Evolutionary conservation across 768 basidiomycete genomes (phyloP).

Genomic region (Flagelloscypha sp.): DNA sequence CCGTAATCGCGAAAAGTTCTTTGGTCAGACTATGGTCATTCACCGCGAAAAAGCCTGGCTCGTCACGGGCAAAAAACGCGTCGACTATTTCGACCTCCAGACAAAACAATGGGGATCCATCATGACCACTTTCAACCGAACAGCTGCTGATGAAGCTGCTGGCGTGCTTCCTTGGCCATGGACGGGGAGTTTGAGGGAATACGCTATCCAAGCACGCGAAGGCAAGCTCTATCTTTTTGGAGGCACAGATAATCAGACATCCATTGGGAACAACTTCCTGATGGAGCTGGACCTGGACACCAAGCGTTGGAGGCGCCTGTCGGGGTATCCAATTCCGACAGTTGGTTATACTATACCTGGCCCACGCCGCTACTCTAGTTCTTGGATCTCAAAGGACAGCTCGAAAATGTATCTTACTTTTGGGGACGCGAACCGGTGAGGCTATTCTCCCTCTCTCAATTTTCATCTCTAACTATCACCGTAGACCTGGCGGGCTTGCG

Average conservation of each 20-base stretch:
- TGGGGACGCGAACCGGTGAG: conserved; percentile 28
- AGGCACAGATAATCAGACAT: conserved; percentile 20
- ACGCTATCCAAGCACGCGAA: conserved; percentile 18
- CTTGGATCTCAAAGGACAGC: conserved; percentile 24
- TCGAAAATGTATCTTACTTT: conserved; percentile 25
- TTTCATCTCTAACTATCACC: too few relatives aligned
- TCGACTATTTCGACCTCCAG: conserved; percentile 30
- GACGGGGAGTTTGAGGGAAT: conserved; percentile 8
- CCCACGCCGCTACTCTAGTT: conserved; percentile 23
- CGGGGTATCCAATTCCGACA: too few relatives aligned
- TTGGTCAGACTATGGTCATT: conserved; percentile 18
- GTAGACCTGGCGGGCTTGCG: too few relatives aligned
- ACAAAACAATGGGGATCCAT: conserved; percentile 25
- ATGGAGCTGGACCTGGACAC: conserved; percentile 28
- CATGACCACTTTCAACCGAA: conserved; percentile 15
- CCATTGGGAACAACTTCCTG: conserved; percentile 29
- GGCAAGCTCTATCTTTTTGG: conserved; percentile 32
- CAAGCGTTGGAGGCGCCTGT: conserved; percentile 22
- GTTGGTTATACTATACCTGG: conserved; percentile 21
- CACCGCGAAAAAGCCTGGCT: conserved; percentile 26
- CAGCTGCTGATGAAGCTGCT: too few relatives aligned
- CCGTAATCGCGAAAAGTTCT: too few relatives aligned
- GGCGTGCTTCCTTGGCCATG: too few relatives aligned
- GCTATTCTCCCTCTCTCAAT: too few relatives aligned
- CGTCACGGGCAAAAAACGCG: conserved; percentile 20